A percentile compares a stretch with the other conserved stretches of the same genome.
These are phyloP conservation scores for Trichophyton mentagrophytes DNA, from an alignment of 2,329 filamentous ascomycete species.

Conservation along the genomic window DNA sequence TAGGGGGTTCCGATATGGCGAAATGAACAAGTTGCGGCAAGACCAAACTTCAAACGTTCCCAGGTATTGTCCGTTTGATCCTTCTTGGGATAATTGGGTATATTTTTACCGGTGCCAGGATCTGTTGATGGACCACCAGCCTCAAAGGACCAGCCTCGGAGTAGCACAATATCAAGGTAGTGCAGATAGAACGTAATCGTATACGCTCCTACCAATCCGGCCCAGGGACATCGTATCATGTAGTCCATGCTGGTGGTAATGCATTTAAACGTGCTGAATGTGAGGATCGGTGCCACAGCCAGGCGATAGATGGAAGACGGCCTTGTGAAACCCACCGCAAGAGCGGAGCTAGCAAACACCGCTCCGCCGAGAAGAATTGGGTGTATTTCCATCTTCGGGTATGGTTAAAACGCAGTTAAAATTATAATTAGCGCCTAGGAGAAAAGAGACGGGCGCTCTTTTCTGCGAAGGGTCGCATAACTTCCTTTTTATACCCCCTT, in stretches of 20 bases:
- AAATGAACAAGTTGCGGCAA: not conserved
- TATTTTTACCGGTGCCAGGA: not conserved
- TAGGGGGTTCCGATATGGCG: not conserved
- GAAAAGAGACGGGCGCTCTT: not conserved
- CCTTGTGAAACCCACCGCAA: not conserved
- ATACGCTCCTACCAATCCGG: not conserved
- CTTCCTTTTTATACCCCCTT: not conserved
- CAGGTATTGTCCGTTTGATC: not conserved
- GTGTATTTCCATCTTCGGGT: not conserved
- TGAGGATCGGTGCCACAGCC: not conserved
- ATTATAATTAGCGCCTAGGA: not conserved
- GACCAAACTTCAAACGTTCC: not conserved
- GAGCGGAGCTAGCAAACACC: not conserved
- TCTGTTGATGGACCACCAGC: not conserved
- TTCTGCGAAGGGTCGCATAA: not conserved
- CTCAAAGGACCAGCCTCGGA: not conserved
- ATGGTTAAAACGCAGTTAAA: not conserved
- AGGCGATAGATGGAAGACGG: not conserved
- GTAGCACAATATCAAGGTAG: not conserved
- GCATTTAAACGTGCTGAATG: not conserved
- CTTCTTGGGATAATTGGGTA: not conserved
- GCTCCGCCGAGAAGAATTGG: not conserved
- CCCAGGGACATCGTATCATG: not conserved
- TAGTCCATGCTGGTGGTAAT: not conserved
- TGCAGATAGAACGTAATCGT: not conserved